phyloP scores from a whole-genome alignment of 2,329 filamentous ascomycete species.

The Claviceps arundinis region DNA sequence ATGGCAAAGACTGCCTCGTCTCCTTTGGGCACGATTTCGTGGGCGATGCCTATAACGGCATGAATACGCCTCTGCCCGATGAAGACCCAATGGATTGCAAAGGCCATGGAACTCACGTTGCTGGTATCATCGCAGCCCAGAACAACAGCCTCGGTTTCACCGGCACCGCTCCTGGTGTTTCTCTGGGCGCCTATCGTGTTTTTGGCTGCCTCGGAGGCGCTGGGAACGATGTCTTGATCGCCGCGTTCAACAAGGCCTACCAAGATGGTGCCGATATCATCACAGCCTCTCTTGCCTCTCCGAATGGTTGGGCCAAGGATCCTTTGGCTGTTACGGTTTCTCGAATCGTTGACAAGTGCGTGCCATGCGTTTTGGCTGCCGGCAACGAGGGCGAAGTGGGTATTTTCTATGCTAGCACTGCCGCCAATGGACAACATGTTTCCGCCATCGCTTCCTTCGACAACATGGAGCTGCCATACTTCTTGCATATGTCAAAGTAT shows the following conservation, averaged over 20 bases:
- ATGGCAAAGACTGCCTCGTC: slow-evolving; percentile 45
- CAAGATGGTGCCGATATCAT: slow-evolving; percentile 47
- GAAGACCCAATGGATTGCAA: slow-evolving; percentile 40
- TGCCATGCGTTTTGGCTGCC: slow-evolving; percentile 38
- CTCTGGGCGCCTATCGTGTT: slow-evolving; percentile 41
- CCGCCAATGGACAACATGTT: slow-evolving; percentile 16
- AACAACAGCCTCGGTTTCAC: slow-evolving; percentile 38
- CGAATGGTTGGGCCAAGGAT: slow-evolving; percentile 38
- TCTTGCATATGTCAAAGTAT: slow-evolving; percentile 32
- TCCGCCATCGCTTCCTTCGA: slow-evolving; percentile 38
- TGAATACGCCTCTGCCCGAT: slow-evolving; percentile 29
- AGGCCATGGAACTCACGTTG: slow-evolving; percentile 49
- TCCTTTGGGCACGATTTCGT: slow-evolving; percentile 44
- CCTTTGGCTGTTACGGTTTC: slow-evolving; percentile 36
- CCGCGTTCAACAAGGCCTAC: slow-evolving; percentile 45
- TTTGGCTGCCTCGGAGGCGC: slow-evolving; percentile 40
- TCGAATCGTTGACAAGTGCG: slow-evolving; percentile 38
- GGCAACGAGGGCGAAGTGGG: too few species aligned
- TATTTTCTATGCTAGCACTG: too few species aligned
- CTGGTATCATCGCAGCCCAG: slow-evolving; percentile 49
- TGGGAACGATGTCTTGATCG: slow-evolving; percentile 42
- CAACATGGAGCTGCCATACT: slow-evolving; percentile 30
- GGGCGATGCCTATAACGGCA: slow-evolving; percentile 37
- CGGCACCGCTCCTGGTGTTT: slow-evolving; percentile 43
- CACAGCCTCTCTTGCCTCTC: slow-evolving; percentile 38